These are phyloP conservation scores for Cicer pinnatifidum DNA, from an alignment of 306 rosid species.

Conservation along the genomic window DNA sequence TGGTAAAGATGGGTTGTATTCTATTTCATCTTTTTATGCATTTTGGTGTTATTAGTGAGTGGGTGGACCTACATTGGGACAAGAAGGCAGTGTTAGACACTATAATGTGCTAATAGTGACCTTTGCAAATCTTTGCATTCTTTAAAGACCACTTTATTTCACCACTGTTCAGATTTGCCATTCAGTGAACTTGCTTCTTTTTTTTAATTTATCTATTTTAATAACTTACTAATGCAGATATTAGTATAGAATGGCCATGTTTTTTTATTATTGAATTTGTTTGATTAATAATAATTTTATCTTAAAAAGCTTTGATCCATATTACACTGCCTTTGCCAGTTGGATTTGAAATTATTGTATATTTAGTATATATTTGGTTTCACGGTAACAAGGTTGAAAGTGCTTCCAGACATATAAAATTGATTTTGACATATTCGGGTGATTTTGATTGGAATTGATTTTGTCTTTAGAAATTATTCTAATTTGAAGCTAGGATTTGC, in stretches of 20 bases:
- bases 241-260: constrained; percentile 13
- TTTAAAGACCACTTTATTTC: constrained; percentile 53
- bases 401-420: no score
- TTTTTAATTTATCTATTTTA: constrained; percentile 18
- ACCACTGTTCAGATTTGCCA: constrained; percentile 46
- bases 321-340: no score
- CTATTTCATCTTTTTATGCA: constrained; percentile 76
- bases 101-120: constrained; percentile 46
- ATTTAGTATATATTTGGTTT: no score
- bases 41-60: constrained; percentile 55
- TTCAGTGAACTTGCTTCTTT: constrained; percentile 43
- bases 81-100: constrained; percentile 54
- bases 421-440: no score
- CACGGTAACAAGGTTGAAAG: no score
- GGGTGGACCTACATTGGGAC: constrained; percentile 60
- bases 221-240: neutral
- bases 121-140: constrained; percentile 52
- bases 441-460: no score
- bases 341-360: no score
- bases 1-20: constrained; percentile 60
- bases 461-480: no score
- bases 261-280: constrained; percentile 13
- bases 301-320: neutral
- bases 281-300: neutral
- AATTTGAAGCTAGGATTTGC: no score